A percentile compares a stretch with the other conserved stretches of the same genome.
These are phyloP conservation scores for Neohortaea acidophila DNA, from an alignment of 495 filamentous ascomycete species.

Conservation along the genomic window DNA sequence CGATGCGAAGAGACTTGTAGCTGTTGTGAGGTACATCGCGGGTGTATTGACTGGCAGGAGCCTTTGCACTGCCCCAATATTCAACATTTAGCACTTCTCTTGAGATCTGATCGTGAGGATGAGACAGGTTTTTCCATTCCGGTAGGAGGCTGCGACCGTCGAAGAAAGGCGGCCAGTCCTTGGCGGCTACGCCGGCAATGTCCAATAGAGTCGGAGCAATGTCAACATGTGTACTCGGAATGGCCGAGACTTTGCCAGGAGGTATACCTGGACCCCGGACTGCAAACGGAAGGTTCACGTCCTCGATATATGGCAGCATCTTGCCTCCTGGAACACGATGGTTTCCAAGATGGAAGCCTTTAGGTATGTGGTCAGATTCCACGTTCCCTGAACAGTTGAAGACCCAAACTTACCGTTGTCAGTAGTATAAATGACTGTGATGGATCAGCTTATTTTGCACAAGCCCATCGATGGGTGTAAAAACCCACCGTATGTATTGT, in stretches of 20 bases:
- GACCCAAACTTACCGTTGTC: too few relatives aligned
- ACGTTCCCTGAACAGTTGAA: too few relatives aligned
- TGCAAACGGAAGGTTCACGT: conserved; percentile 53
- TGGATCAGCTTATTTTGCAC: not conserved
- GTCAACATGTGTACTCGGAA: conserved; percentile 52
- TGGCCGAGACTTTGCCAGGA: conserved; percentile 24
- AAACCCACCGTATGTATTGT: conserved; percentile 40
- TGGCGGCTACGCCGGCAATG: conserved; percentile 29
- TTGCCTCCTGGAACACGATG: conserved; percentile 57
- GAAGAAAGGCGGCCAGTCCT: conserved; percentile 8
- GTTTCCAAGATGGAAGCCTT: conserved; percentile 59
- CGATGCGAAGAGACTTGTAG: conserved; percentile 19
- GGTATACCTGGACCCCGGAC: conserved; percentile 21
- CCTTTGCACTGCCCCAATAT: conserved; percentile 22
- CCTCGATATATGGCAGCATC: conserved; percentile 52
- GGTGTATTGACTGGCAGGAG: conserved; percentile 1
- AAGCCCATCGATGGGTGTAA: not conserved
- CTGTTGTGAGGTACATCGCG: conserved; percentile 17
- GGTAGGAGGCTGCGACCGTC: conserved; percentile 16
- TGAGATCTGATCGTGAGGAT: not conserved
- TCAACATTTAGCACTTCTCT: conserved; percentile 31
- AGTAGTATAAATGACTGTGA: conserved; percentile 43
- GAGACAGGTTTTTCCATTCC: conserved; percentile 22
- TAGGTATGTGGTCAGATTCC: too few relatives aligned
- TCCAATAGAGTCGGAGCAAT: conserved; percentile 49